Conservation (phyloP, 2,329 filamentous ascomycete species). For the Hymenotorrendiella dingleyae region DNA sequence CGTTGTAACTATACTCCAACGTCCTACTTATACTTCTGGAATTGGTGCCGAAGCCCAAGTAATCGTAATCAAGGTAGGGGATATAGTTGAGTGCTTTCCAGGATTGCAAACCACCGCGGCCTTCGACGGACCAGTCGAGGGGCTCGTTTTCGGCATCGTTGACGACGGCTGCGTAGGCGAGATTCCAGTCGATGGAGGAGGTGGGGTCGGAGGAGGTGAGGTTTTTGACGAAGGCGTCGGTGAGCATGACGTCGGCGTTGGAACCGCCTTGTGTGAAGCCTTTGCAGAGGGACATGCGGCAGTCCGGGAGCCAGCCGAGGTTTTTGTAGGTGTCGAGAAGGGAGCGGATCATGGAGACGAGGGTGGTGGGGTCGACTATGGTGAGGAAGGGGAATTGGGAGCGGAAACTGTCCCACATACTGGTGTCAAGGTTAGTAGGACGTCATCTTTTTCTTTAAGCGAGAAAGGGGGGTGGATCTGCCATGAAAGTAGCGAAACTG, state of each 20-base stretch:
- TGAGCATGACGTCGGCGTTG: constrained; percentile 65
- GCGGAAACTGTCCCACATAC: constrained; percentile 67
- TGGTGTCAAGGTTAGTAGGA: constrained; percentile 31
- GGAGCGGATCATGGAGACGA: constrained; percentile 62
- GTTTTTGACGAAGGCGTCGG: constrained; percentile 64
- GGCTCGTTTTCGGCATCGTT: constrained; percentile 51
- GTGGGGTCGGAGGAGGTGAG: constrained; percentile 31
- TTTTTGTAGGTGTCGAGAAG: constrained; percentile 68
- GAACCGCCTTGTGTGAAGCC: constrained; percentile 72
- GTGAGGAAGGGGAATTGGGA: constrained; percentile 65
- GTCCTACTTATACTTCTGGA: constrained; percentile 67
- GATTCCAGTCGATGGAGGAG: constrained; percentile 58
- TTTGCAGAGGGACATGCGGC: constrained; percentile 63
- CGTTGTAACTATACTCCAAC: constrained; percentile 71
- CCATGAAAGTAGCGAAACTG: no score
- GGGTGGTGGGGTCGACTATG: constrained; percentile 57
- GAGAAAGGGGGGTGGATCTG: no score
- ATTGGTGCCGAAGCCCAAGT: constrained; percentile 58
- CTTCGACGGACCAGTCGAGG: constrained; percentile 63
- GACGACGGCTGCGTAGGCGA: constrained; percentile 63
- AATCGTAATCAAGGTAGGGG: constrained; percentile 63
- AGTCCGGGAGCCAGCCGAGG: constrained; percentile 40
- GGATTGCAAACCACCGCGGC: constrained; percentile 62
- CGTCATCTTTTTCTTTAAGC: background rate
- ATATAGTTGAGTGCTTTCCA: constrained; percentile 70